Percentiles rank a stretch among this genome's conserved stretches.
These are phyloP conservation scores for Pyrenophora seminiperda DNA, from an alignment of 2,329 filamentous ascomycete species.

Conservation along the genomic window DNA sequence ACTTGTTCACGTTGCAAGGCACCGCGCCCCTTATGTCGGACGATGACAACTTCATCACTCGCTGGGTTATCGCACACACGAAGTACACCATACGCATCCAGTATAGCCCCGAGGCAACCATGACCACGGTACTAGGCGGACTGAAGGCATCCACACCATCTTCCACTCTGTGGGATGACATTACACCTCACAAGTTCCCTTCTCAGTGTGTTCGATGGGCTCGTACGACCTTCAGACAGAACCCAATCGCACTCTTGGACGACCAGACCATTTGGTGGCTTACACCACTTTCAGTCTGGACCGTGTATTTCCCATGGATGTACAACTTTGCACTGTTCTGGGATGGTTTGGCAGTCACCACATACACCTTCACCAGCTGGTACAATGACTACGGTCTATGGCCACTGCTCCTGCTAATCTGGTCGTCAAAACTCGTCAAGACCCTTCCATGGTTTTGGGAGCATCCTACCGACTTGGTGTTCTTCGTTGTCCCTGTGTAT, in stretches of 20 bases:
- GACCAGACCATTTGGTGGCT: conserved; percentile 33
- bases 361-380: conserved; percentile 10
- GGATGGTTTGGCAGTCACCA: conserved; percentile 22
- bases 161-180: no score
- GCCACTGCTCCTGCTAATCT: no score
- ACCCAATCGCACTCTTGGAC: conserved; percentile 24
- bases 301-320: conserved; percentile 32
- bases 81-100: conserved; percentile 62
- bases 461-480: no score
- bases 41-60: conserved; percentile 57
- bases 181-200: conserved; percentile 23
- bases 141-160: no score
- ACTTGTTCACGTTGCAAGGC: no score
- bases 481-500: no score
- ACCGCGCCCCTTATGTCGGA: conserved; percentile 32
- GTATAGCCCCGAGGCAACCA: conserved; percentile 52
- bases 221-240: conserved; percentile 32
- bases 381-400: no score
- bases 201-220: conserved; percentile 35
- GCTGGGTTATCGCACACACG: conserved; percentile 54
- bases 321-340: conserved; percentile 33
- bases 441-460: no score
- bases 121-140: conserved; percentile 55
- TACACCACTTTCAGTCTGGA: conserved; percentile 30
- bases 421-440: no score